Base-by-base conservation (phyloP, 148 eudicot genomes). In the Cornus suecica region DNA sequence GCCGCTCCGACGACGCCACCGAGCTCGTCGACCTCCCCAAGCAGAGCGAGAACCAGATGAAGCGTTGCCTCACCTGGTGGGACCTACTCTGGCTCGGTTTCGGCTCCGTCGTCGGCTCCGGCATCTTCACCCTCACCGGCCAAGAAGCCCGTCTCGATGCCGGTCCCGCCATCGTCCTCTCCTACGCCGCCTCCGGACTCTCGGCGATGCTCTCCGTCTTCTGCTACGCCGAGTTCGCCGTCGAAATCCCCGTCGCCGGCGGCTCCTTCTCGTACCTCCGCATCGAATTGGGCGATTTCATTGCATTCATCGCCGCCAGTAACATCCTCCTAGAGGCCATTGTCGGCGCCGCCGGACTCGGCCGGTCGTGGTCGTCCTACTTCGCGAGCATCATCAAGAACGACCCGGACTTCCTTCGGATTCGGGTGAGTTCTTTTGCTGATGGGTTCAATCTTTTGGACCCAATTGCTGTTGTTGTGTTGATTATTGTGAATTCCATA, bases 41-140 rank as follows among this genome's bases (percentile, higher is more conserved):
- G 16, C 84, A 87, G 41, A 84, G 88, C 66, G 81, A 85, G 25
- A 87, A 89, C 65, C 76, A 82, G 45, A 74, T 90, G 84, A 80
- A 78, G 9, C 81, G 70, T 0, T 94, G 93, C 77, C 85, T 94
- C 15, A 86, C 88, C 1, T 92, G 97, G 97, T 89, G 94, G 94
- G 98, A 94, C 48, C 71, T 94, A 0, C 54, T 86, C 14, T 94
- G 97, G 98, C 81, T 94, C 26, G 84, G 87, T 11, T 89, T 92
- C 75, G 98, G 97, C 32, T 87, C 97, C 26, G 95, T 92, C 48
- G 95, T 94, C 6, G 98, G 98, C 24, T 90, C 97, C 0, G 98
- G 98, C 13, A 89, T 94, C 48, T 94, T 94, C 81, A 83, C 77
- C n/a, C 75, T 94, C 54, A 92, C 98, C 2, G 98, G 98, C 9